Conservation (phyloP, 768 basidiomycete species). For the Amanita molliuscula region DNA sequence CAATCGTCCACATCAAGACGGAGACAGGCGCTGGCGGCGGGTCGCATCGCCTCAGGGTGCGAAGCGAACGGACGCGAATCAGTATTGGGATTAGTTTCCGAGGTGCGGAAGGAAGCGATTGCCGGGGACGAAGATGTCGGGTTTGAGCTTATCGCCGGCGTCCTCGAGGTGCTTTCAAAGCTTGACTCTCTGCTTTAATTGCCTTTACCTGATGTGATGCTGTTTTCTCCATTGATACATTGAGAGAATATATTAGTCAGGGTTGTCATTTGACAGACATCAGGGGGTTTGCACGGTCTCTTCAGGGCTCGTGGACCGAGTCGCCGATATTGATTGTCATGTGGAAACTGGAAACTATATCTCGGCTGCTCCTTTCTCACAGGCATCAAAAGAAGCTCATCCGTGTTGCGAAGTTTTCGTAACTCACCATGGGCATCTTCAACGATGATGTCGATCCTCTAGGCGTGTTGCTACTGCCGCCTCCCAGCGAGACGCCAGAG, state of each 20-base stretch:
- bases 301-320: too few relatives aligned
- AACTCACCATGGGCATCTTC: slow-evolving; percentile 2
- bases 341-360: too few relatives aligned
- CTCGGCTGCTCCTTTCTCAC: too few relatives aligned
- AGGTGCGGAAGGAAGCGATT: slow-evolving; percentile 61
- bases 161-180: slow-evolving; percentile 87
- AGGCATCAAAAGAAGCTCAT: too few relatives aligned
- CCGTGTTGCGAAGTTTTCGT: too few relatives aligned
- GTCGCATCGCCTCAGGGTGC: slow-evolving; percentile 19
- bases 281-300: too few relatives aligned
- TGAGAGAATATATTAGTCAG: too few relatives aligned
- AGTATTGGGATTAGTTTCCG: slow-evolving; percentile 63
- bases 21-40: slow-evolving; percentile 20
- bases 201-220: neutral
- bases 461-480: slow-evolving; percentile 43
- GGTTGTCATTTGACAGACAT: too few relatives aligned
- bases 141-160: slow-evolving; percentile 87
- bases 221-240: neutral
- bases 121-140: slow-evolving; percentile 68
- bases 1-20: slow-evolving; percentile 20
- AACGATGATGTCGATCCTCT: slow-evolving; percentile 40
- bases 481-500: slow-evolving; percentile 41
- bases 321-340: too few relatives aligned
- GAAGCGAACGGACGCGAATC: slow-evolving; percentile 47
- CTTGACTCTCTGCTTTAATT: slow-evolving; percentile 74